Conservation (phyloP, 78 protist genomes). For the Mastigamoeba balamuthi region DNA sequence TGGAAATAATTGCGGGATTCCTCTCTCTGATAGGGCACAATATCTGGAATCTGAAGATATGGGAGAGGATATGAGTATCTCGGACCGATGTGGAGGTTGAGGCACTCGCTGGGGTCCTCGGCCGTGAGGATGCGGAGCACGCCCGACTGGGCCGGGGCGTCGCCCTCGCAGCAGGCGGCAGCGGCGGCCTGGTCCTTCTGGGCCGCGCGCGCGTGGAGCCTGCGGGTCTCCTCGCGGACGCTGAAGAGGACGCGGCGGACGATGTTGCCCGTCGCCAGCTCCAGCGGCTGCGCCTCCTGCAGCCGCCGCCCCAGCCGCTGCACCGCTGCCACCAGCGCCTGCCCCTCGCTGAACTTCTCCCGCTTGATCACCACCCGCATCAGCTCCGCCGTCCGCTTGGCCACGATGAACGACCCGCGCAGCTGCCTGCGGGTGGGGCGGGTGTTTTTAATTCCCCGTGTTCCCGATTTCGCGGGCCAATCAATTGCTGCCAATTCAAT, state of each 20-base stretch:
- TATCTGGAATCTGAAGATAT: not conserved
- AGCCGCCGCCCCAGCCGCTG: too few species aligned
- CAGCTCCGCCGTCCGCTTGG: not conserved
- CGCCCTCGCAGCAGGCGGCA: not conserved
- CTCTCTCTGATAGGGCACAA: not conserved
- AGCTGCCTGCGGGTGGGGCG: too few species aligned
- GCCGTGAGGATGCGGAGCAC: not conserved
- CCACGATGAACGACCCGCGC: not conserved
- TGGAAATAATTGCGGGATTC: not conserved
- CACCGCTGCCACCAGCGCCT: too few species aligned
- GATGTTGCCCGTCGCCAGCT: conserved; percentile 51
- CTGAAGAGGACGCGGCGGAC: conserved; percentile 41
- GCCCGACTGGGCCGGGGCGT: not conserved
- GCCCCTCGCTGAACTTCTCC: too few species aligned
- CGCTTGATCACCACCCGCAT: too few species aligned
- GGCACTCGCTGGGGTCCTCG: not conserved
- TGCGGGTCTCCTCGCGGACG: conserved; percentile 40
- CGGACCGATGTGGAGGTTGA: not conserved
- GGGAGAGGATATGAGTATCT: not conserved
- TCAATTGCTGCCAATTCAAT: too few species aligned
- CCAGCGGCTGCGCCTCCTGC: too few species aligned
- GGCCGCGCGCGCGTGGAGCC: not conserved
- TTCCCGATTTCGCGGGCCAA: too few species aligned
- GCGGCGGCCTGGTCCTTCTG: not conserved
- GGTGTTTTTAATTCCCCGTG: too few species aligned